Conservation (phyloP, 305 asterid genomes). For the Andrographis paniculata region DNA sequence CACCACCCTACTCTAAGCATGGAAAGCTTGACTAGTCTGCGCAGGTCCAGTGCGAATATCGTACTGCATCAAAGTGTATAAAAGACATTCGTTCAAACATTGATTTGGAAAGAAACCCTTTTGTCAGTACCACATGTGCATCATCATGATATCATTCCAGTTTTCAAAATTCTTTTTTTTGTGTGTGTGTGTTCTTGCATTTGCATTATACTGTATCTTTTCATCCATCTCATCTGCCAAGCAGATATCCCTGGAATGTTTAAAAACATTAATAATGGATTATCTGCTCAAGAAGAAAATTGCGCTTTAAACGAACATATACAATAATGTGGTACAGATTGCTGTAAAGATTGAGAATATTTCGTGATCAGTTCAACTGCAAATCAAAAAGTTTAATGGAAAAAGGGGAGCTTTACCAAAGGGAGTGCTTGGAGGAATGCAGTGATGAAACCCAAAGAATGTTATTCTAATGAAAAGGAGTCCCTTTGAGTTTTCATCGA, state of each 20-base stretch:
- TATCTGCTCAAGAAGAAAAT: no score
- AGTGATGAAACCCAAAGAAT: not conserved
- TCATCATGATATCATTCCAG: not conserved
- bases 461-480: not conserved
- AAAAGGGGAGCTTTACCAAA: slow-evolving; percentile 2
- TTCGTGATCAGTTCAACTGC: not conserved
- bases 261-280: no score
- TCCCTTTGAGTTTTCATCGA: slow-evolving; percentile 1
- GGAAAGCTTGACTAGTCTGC: not conserved
- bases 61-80: not conserved
- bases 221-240: no score
- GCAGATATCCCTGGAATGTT: no score
- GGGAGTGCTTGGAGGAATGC: not conserved
- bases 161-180: not conserved
- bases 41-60: not conserved
- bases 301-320: no score
- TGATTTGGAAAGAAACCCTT: not conserved
- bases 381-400: no score
- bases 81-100: not conserved
- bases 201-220: no score
- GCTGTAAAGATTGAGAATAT: not conserved
- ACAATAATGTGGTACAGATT: not conserved
- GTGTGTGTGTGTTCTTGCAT: no score
- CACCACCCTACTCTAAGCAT: not conserved
- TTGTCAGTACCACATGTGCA: not conserved